phyloP scores from a whole-genome alignment of 257 asterid species.

The Pogostemon cablin region DNA sequence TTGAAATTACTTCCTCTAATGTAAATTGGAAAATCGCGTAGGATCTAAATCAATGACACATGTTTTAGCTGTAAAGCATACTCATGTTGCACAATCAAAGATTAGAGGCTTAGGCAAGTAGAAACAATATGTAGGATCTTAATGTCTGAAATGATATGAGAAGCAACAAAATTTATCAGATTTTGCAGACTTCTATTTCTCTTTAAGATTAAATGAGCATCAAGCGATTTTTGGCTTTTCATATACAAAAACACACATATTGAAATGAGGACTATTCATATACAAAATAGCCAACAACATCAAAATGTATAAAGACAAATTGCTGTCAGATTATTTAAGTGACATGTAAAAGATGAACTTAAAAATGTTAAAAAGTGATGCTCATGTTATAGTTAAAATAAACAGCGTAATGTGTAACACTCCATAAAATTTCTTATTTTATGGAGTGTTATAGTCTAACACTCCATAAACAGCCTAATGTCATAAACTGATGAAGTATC shows the following conservation, averaged over 20 bases:
- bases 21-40: not conserved
- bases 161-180: too few relatives aligned
- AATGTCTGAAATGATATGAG: not conserved
- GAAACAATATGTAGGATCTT: not conserved
- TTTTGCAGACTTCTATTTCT: too few relatives aligned
- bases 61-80: not conserved
- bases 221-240: too few relatives aligned
- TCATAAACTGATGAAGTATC: not conserved
- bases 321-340: too few relatives aligned
- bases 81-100: not conserved
- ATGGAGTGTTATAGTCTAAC: too few relatives aligned
- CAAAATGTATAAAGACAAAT: too few relatives aligned
- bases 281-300: too few relatives aligned
- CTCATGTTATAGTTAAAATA: not conserved
- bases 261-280: too few relatives aligned
- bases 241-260: too few relatives aligned
- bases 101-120: not conserved
- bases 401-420: not conserved
- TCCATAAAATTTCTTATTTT: too few relatives aligned
- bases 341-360: not conserved
- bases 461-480: not conserved
- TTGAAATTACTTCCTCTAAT: constrained; percentile 8
- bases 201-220: too few relatives aligned
- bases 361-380: not conserved
- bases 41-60: not conserved